Conservation (phyloP, 177 flowering plant genomes). For the Tripterygium wilfordii region DNA sequence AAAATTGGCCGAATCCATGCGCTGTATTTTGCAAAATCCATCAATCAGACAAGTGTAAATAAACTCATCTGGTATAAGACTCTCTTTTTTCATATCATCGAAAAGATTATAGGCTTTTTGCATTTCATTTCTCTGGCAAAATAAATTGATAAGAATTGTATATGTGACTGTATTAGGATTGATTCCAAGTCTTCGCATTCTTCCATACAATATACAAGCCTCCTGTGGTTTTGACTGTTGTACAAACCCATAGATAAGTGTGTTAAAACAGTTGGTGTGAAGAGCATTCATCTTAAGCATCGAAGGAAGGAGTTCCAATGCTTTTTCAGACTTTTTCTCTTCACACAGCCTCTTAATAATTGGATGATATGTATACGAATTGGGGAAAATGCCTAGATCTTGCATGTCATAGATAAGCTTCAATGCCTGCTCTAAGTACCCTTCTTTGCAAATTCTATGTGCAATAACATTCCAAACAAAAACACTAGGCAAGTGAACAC, state of each 20-base stretch:
- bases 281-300: conserved; percentile 43
- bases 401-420: conserved; percentile 33
- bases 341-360: conserved; percentile 38
- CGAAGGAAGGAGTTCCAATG: conserved; percentile 30
- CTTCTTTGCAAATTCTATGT: conserved; percentile 39
- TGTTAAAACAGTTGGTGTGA: conserved; percentile 36
- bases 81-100: conserved; percentile 17
- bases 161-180: conserved; percentile 14
- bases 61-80: conserved; percentile 28
- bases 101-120: conserved; percentile 22
- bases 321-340: conserved; percentile 24
- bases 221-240: conserved; percentile 25
- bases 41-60: conserved; percentile 51
- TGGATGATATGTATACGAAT: conserved; percentile 30
- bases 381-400: conserved; percentile 27
- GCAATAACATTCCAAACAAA: conserved; percentile 31
- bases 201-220: conserved; percentile 29
- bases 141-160: conserved; percentile 26
- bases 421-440: conserved; percentile 34
- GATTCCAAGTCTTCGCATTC: conserved; percentile 36
- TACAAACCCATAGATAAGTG: conserved; percentile 42
- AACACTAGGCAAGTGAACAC: conserved; percentile 23
- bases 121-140: conserved; percentile 6
- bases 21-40: conserved; percentile 37
- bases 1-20: conserved; percentile 28